A percentile compares a stretch with the other conserved stretches of the same genome.
Conservation (phyloP, 768 basidiomycete genomes). For the Leccinum boreale region DNA sequence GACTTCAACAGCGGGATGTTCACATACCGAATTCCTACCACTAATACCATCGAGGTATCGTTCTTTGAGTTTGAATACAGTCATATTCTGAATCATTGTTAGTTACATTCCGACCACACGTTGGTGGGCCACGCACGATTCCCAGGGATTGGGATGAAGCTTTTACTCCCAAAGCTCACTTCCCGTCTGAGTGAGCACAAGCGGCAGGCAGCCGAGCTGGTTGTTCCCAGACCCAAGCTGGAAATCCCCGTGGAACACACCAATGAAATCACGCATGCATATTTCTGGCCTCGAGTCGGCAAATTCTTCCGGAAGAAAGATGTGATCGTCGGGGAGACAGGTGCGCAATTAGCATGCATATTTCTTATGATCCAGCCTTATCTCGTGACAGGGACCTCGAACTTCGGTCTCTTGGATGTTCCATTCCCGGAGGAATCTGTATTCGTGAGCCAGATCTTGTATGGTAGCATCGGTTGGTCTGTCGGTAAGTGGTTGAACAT, state of each 20-base stretch:
- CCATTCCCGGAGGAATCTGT: constrained; percentile 68
- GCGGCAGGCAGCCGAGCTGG: constrained; percentile 37
- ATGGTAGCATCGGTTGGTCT: constrained; percentile 92
- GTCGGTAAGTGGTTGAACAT: constrained; percentile 47
- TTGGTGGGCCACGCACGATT: constrained; percentile 63
- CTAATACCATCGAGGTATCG: constrained; percentile 60
- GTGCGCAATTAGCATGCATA: constrained; percentile 28
- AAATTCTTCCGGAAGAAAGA: constrained; percentile 70
- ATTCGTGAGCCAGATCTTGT: constrained; percentile 75
- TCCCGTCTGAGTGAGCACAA: constrained; percentile 46
- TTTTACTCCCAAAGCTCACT: constrained; percentile 69
- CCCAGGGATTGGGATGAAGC: constrained; percentile 70
- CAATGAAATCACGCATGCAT: constrained; percentile 66
- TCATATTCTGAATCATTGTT: constrained; percentile 1
- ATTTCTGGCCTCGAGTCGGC: constrained; percentile 80
- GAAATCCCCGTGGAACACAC: constrained; percentile 49
- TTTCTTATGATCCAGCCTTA: background rate
- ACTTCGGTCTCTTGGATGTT: constrained; percentile 81
- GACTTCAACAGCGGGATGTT: constrained; percentile 93
- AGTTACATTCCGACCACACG: constrained; percentile 78
- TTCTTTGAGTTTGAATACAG: background rate
- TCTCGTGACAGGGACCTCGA: constrained; percentile 55
- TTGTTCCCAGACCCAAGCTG: constrained; percentile 41
- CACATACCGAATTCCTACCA: constrained; percentile 64
- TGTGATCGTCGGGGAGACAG: constrained; percentile 87